A percentile compares a stretch with the other conserved stretches of the same genome.
Evolutionary conservation across 1,139 yeast species (phyloP).

Genomic region (Sugiyamaella sp.): DNA sequence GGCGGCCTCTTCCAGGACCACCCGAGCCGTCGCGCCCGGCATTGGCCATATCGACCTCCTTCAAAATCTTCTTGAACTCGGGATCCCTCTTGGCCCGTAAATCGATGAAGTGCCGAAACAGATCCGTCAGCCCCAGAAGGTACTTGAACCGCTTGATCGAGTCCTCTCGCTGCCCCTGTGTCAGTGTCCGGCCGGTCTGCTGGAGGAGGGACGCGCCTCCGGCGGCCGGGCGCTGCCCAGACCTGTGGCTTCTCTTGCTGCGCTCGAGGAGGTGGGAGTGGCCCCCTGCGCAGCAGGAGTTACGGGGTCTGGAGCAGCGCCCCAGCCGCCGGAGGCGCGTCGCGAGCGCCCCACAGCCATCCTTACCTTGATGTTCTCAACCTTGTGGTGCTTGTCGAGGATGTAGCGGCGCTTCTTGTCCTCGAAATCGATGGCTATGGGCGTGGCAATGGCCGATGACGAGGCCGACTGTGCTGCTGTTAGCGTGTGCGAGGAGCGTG

Average conservation of each 20-base stretch:
- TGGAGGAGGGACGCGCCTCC: constrained; percentile 1
- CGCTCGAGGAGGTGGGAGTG: too few species aligned
- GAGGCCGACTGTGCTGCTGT: constrained; percentile 16
- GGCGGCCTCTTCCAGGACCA: constrained; percentile 1
- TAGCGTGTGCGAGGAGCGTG: background rate
- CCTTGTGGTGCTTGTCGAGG: constrained; percentile 27
- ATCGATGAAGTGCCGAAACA: constrained; percentile 89
- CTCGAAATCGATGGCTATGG: constrained; percentile 19
- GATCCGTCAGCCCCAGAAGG: constrained; percentile 78
- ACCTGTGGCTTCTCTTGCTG: constrained; percentile 6
- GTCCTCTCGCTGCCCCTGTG: constrained; percentile 29
- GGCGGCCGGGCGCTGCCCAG: constrained; percentile 13
- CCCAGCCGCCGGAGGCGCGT: constrained; percentile 5
- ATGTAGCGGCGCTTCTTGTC: constrained; percentile 30
- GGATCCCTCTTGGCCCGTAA: constrained; percentile 77
- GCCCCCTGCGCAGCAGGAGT: too few species aligned
- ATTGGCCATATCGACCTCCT: constrained; percentile 54
- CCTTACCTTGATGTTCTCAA: constrained; percentile 26
- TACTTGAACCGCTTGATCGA: constrained; percentile 72
- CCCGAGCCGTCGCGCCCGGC: constrained; percentile 14
- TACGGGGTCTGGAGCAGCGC: too few species aligned
- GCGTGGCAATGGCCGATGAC: constrained; percentile 18
- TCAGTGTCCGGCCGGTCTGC: constrained; percentile 5
- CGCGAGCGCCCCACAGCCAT: background rate
- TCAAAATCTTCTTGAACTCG: constrained; percentile 61